Conservation (phyloP, 805 yeast genomes). For the Saccharomycopsis sp. region DNA sequence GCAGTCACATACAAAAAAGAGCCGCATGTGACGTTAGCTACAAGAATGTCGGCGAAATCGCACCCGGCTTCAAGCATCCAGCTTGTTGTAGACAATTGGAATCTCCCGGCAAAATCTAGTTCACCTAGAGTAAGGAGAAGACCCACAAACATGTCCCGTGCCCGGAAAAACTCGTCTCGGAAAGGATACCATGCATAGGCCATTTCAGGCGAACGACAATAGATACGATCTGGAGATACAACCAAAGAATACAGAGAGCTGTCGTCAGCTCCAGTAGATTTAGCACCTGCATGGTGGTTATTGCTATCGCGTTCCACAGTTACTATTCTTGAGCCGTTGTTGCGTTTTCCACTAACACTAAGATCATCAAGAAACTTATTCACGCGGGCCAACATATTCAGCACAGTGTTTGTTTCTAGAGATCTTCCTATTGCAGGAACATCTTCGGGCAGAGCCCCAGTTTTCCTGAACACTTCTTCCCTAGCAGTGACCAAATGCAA, state of each 20-base stretch:
- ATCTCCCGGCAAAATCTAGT: conserved; percentile 55
- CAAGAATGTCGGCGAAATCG: conserved; percentile 54
- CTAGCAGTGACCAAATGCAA: conserved; percentile 63
- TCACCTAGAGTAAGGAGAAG: conserved; percentile 46
- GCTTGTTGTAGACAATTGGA: conserved; percentile 57
- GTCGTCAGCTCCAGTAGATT: neutral
- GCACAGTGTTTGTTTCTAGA: neutral
- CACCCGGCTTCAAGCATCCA: conserved; percentile 72
- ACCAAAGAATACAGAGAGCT: neutral
- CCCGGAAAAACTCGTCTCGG: conserved; percentile 68
- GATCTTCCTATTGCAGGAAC: neutral
- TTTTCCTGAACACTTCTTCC: conserved; percentile 46
- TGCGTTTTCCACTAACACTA: neutral
- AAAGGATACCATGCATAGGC: conserved; percentile 65
- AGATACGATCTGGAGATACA: conserved; percentile 1
- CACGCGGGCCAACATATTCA: neutral
- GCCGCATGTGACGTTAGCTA: conserved; percentile 65
- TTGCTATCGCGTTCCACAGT: neutral
- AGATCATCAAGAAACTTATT: neutral
- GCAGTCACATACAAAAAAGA: conserved; percentile 63
- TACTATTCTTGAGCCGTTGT: neutral
- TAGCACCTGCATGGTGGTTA: neutral
- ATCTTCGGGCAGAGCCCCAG: conserved; percentile 26
- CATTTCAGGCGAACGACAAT: conserved; percentile 22
- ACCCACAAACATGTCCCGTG: conserved; percentile 71